These are phyloP conservation scores for Calvatia gigantea DNA, from an alignment of 768 basidiomycete species.

Conservation along the genomic window DNA sequence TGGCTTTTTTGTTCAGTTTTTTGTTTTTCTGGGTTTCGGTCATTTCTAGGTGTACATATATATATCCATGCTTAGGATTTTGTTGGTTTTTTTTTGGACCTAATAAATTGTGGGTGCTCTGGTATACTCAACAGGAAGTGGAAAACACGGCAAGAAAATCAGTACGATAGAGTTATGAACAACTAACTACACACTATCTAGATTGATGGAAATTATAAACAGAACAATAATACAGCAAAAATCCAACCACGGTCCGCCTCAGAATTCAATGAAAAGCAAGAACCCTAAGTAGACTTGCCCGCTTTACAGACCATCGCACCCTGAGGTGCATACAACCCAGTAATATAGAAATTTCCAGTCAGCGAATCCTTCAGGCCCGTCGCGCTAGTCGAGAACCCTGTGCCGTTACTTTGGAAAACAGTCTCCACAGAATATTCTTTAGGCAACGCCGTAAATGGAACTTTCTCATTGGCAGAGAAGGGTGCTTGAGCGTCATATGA, in stretches of 20 bases:
- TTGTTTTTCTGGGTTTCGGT: background rate
- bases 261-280: background rate
- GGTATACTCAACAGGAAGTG: background rate
- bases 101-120: background rate
- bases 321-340: conserved; percentile 53
- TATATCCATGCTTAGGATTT: background rate
- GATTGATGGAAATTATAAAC: background rate
- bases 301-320: conserved; percentile 50
- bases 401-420: conserved; percentile 70
- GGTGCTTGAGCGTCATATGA: conserved; percentile 44
- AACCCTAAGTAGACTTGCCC: conserved; percentile 6
- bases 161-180: too few relatives aligned
- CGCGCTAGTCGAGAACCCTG: conserved; percentile 48
- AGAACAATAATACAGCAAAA: background rate
- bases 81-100: background rate
- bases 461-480: conserved; percentile 40
- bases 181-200: background rate
- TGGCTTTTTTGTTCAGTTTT: background rate
- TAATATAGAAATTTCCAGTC: conserved; percentile 47
- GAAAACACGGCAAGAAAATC: too few relatives aligned
- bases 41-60: background rate
- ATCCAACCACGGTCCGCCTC: background rate
- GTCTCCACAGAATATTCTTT: conserved; percentile 44
- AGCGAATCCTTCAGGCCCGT: conserved; percentile 50
- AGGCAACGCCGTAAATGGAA: conserved; percentile 27